Evolutionary conservation across 2,329 filamentous ascomycete genomes (phyloP), one percentile per base, ranked within the genome.

Genomic region (Chaetomium sp.): DNA sequence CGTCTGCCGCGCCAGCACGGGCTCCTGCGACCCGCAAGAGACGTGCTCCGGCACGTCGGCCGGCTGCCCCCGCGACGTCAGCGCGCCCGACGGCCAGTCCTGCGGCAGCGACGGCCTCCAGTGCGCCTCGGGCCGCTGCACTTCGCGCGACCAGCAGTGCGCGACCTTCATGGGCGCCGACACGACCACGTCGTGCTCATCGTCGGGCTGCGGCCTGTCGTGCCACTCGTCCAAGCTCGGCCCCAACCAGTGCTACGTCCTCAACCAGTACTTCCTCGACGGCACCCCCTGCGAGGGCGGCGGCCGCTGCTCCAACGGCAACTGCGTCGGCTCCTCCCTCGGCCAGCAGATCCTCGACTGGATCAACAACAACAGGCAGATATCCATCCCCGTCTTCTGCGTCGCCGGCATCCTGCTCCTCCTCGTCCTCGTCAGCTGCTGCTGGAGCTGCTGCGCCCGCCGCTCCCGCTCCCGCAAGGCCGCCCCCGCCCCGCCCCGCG

Each of bases 61-160:
- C 16, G 81, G 83, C 49, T 99, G 95, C 73, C 95, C 95, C 0
- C 73, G 78, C 1, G 92, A 99, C 75, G 71, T 81, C 59, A 90
- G 87, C 70, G 81, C 87, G 57, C 79, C 85, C 0, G 88, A 98
- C 75, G 95, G 88, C 67, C 81, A 85, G 4, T 78, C 78, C 21
- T 99, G 95, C 74, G 92, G 92, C 38, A 79, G 80, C 58, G 74
- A 78, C 49, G 88, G 85, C 1, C 83, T 98, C 35, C 79, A 85
- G 35, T 99, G 95, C 75, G 92, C 95, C 33, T 93, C 90, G 54
- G 95, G 95, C 13, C 94, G 98, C 78, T 99, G 95, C 77, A 99
- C 95, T 3, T 95, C 90, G 60, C 89, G 95, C 68, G 88, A 97
- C 76, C 84, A 89, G 73, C 95, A 99, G 79, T 99, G 95, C 80